phyloP scores from a whole-genome alignment of 805 yeast species.

The Tetrapisispora fleetii region DNA sequence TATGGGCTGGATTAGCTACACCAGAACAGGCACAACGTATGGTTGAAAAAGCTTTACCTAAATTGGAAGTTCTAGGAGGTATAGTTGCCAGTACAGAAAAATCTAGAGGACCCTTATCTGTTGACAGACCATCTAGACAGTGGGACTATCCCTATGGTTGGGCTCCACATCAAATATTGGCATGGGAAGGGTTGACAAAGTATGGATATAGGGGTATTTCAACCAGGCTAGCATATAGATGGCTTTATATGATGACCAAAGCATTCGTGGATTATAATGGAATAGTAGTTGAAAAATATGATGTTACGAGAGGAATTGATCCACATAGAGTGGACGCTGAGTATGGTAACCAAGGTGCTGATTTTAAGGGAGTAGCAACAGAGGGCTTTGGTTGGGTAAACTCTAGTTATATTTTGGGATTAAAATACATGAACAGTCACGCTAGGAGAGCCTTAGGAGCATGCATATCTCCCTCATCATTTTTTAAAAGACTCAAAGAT shows the following conservation, averaged over 20 bases:
- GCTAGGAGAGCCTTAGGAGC: conserved; percentile 74
- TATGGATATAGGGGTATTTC: conserved; percentile 63
- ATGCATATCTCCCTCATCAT: conserved; percentile 60
- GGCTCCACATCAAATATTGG: conserved; percentile 96
- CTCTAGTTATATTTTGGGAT: conserved; percentile 69
- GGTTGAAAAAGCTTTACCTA: conserved; percentile 46
- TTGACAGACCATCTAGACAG: conserved; percentile 77
- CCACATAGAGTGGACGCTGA: conserved; percentile 93
- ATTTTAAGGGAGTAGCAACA: conserved; percentile 82
- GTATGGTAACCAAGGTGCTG: conserved; percentile 93
- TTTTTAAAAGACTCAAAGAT: conserved; percentile 39
- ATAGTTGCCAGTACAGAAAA: conserved; percentile 71
- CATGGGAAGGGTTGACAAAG: conserved; percentile 75
- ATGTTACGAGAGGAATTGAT: conserved; percentile 70
- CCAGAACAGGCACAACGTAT: conserved; percentile 57
- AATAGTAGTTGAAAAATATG: conserved; percentile 90
- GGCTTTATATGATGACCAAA: conserved; percentile 84
- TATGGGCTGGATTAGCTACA: conserved; percentile 72
- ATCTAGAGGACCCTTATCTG: conserved; percentile 61
- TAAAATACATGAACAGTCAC: conserved; percentile 52
- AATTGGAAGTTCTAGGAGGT: conserved; percentile 84
- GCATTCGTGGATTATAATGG: conserved; percentile 91
- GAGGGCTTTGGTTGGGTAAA: conserved; percentile 99
- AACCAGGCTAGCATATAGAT: conserved; percentile 66
- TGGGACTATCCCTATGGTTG: conserved; percentile 98